Conservation (phyloP, 1,284 basidiomycete species). For the Sporisorium graminicola region DNA sequence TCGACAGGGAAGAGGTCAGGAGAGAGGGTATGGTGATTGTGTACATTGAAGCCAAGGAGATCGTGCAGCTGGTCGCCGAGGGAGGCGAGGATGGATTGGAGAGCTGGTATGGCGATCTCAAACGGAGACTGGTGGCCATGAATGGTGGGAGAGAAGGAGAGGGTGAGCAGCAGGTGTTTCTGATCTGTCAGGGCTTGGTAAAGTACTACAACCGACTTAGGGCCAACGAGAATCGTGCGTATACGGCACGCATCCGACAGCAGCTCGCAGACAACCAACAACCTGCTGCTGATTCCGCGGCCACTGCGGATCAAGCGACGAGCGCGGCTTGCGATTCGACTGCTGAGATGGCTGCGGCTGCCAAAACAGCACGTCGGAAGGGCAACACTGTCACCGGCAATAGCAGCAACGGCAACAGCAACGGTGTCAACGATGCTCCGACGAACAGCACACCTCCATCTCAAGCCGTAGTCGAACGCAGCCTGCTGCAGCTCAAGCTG, state of each 20-base stretch:
- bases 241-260: constrained; percentile 41
- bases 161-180: constrained; percentile 30
- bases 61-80: constrained; percentile 29
- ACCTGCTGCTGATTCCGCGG: neutral
- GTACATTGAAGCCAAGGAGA: constrained; percentile 35
- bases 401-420: neutral
- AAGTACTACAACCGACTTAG: constrained; percentile 31
- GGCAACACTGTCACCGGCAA: constrained; percentile 2
- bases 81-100: constrained; percentile 21
- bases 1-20: constrained; percentile 25
- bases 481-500: constrained; percentile 47
- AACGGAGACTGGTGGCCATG: constrained; percentile 15
- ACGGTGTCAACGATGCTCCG: neutral
- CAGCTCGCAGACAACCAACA: constrained; percentile 26
- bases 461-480: constrained; percentile 20
- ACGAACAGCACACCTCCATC: neutral
- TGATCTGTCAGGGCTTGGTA: constrained; percentile 48
- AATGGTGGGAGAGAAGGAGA: constrained; percentile 1
- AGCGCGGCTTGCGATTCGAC: neutral
- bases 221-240: constrained; percentile 42
- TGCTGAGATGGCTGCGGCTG: neutral
- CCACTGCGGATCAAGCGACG: neutral
- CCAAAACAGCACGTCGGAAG: constrained; percentile 20
- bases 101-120: constrained; percentile 36
- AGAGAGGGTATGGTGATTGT: constrained; percentile 31